Percentiles rank a stretch among this genome's conserved stretches.
phyloP scores from a whole-genome alignment of 257 asterid species.

The Solanum pinnatisectum region DNA sequence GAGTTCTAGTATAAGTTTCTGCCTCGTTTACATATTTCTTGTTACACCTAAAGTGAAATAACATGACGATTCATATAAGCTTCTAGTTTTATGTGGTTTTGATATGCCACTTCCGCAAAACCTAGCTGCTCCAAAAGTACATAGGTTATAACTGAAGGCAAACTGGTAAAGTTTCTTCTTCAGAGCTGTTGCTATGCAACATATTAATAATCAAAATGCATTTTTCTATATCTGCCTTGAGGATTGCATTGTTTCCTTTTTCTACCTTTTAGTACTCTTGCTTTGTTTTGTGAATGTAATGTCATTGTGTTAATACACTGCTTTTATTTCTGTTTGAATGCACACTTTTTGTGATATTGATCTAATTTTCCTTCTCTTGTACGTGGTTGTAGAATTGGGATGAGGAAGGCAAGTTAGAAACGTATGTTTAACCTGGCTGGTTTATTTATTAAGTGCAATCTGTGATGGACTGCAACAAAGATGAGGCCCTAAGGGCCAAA shows the following conservation, averaged over 20 bases:
- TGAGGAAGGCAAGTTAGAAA: background rate
- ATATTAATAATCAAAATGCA: background rate
- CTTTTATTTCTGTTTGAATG: background rate
- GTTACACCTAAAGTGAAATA: background rate
- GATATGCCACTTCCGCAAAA: background rate
- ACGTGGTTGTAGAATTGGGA: background rate
- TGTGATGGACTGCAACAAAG: conserved; percentile 81
- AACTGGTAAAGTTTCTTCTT: background rate
- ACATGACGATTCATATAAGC: background rate
- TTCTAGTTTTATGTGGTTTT: background rate
- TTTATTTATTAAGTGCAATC: background rate
- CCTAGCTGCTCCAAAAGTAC: background rate
- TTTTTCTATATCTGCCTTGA: background rate
- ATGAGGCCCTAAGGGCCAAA: conserved; percentile 67
- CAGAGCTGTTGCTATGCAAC: background rate
- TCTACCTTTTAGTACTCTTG: background rate
- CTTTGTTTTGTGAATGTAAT: background rate
- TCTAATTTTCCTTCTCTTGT: background rate
- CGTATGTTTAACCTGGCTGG: background rate
- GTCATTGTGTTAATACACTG: background rate
- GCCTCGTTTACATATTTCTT: background rate
- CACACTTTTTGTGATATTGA: background rate
- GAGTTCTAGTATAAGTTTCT: too few relatives aligned
- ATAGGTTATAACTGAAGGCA: background rate
- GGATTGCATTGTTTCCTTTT: background rate